Conservation (phyloP, 371 early-diverging fungal species). For the Neoconidiobolus thromboides region DNA sequence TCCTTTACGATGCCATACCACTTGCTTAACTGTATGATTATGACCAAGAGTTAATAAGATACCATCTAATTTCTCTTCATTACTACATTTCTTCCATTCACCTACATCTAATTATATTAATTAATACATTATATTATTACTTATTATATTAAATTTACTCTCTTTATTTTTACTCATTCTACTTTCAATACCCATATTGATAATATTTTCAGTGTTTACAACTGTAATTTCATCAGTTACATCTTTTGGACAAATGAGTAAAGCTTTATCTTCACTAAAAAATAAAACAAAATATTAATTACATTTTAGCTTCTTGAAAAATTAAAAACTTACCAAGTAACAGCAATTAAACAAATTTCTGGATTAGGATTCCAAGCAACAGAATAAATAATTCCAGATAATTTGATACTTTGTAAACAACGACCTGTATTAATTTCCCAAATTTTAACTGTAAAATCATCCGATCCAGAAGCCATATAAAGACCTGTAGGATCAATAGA, state of each 20-base stretch:
- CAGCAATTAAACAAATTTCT: slow-evolving; percentile 56
- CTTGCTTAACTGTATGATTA: slow-evolving; percentile 40
- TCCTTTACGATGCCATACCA: slow-evolving; percentile 92
- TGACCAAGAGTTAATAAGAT: slow-evolving; percentile 7
- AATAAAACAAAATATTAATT: background rate
- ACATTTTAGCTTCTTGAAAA: no score
- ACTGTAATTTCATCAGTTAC: background rate
- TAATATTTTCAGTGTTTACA: background rate
- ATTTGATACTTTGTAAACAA: slow-evolving; percentile 50
- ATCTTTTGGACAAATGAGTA: background rate
- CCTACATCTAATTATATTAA: background rate
- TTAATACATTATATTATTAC: background rate
- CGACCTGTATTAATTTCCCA: slow-evolving; percentile 89
- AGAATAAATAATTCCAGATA: slow-evolving; percentile 41
- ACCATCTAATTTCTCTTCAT: slow-evolving; percentile 21
- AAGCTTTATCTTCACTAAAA: background rate
- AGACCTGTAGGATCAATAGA: slow-evolving; percentile 82
- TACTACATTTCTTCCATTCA: slow-evolving; percentile 39
- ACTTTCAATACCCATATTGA: background rate
- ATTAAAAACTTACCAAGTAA: slow-evolving; percentile 16
- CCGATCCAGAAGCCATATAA: slow-evolving; percentile 72
- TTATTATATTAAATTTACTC: background rate
- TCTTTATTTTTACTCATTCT: background rate
- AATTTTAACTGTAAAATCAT: slow-evolving; percentile 67
- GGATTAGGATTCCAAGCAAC: slow-evolving; percentile 83